A percentile compares a stretch with the other conserved stretches of the same genome.
Evolutionary conservation across 2,329 filamentous ascomycete species (phyloP).

Genomic region (Xylaria arbuscula): DNA sequence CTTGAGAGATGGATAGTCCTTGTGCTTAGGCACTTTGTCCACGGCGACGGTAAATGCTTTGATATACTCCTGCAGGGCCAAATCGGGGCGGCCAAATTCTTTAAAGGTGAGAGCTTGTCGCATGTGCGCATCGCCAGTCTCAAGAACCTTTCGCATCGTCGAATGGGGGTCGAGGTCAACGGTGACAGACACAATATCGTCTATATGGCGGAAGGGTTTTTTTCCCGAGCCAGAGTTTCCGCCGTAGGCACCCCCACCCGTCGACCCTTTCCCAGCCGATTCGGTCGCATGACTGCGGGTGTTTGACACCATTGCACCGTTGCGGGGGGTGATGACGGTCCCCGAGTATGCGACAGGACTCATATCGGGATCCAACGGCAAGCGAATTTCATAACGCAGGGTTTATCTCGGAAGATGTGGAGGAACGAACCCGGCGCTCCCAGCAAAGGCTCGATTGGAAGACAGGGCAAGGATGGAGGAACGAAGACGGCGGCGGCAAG

Average conservation of each 20-base stretch:
- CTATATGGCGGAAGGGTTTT: constrained; percentile 62
- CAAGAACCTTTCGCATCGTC: constrained; percentile 65
- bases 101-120: constrained; percentile 70
- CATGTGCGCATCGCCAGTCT: constrained; percentile 63
- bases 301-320: constrained; percentile 39
- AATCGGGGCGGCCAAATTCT: constrained; percentile 74
- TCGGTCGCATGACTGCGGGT: constrained; percentile 29
- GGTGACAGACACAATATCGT: constrained; percentile 61
- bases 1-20: constrained; percentile 75
- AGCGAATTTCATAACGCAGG: constrained; percentile 27
- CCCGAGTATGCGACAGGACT: constrained; percentile 43
- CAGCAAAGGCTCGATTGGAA: not conserved
- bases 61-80: constrained; percentile 86
- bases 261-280: constrained; percentile 16
- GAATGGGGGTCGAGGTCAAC: constrained; percentile 61
- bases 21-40: constrained; percentile 79
- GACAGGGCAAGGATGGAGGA: not conserved
- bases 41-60: constrained; percentile 82
- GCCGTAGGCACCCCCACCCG: constrained; percentile 25
- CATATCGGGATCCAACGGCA: constrained; percentile 38
- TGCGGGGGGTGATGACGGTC: constrained; percentile 23
- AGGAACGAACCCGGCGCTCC: constrained; percentile 4
- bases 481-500: constrained; percentile 13
- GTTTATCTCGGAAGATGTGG: not conserved
- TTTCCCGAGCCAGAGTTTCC: constrained; percentile 42